Evolutionary conservation across 805 yeast genomes (phyloP).

Genomic region (Kuraishia ogatae): DNA sequence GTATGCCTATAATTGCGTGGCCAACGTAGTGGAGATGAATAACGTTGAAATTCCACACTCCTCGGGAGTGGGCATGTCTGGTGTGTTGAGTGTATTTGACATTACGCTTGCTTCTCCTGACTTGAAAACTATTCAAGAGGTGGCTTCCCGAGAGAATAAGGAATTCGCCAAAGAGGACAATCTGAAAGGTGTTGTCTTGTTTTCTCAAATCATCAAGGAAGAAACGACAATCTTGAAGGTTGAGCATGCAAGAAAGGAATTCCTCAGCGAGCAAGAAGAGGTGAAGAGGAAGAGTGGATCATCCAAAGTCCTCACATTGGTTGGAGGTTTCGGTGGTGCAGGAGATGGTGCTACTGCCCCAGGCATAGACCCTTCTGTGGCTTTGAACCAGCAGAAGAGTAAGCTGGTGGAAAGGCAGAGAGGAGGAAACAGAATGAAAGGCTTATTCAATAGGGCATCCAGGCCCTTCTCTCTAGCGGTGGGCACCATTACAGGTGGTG

Average conservation of each 20-base stretch:
- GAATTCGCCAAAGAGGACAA: slow-evolving; percentile 25
- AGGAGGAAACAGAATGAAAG: slow-evolving; percentile 5
- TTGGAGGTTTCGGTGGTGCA: neutral
- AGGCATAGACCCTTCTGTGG: neutral
- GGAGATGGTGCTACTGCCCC: neutral
- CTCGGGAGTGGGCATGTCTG: slow-evolving; percentile 10
- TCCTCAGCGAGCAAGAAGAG: slow-evolving; percentile 18
- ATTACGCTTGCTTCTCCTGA: slow-evolving; percentile 29
- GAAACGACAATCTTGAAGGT: slow-evolving; percentile 46
- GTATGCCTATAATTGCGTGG: slow-evolving; percentile 52
- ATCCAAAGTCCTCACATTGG: neutral
- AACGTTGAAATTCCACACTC: slow-evolving; percentile 20
- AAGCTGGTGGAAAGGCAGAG: neutral
- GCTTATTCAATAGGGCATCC: slow-evolving; percentile 31
- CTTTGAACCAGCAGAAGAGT: neutral
- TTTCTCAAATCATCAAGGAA: slow-evolving; percentile 32
- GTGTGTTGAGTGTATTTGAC: slow-evolving; percentile 45
- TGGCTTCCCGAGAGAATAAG: slow-evolving; percentile 33
- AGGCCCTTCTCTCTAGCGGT: slow-evolving; percentile 54
- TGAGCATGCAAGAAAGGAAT: slow-evolving; percentile 27
- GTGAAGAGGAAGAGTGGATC: neutral
- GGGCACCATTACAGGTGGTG: slow-evolving; percentile 22
- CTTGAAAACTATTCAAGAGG: slow-evolving; percentile 28
- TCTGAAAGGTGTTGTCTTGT: slow-evolving; percentile 25
- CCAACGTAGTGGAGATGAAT: slow-evolving; percentile 40